These are phyloP conservation scores for Geum urbanum DNA, from an alignment of 306 rosid species.

Conservation along the genomic window DNA sequence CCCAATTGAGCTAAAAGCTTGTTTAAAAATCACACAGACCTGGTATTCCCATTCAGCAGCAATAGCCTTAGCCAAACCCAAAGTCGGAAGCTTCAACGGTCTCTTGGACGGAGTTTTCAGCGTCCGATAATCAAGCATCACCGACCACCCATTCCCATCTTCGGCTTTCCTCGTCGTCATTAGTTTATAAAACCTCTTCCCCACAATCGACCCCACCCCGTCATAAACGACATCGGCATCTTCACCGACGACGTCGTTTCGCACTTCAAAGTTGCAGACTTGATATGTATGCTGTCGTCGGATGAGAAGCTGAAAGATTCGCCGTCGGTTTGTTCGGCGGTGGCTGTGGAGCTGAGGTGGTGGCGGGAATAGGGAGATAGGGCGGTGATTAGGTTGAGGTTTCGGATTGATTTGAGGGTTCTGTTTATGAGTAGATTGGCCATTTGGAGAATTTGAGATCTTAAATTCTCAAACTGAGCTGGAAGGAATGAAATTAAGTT, in stretches of 20 bases:
- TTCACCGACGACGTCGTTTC: slow-evolving; percentile 57
- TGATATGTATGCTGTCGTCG: slow-evolving; percentile 45
- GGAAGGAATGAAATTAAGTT: neutral
- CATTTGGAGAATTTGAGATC: slow-evolving; percentile 23
- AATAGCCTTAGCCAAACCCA: slow-evolving; percentile 74
- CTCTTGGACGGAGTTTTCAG: slow-evolving; percentile 80
- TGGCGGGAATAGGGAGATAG: slow-evolving; percentile 31
- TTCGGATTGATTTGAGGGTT: slow-evolving; percentile 25
- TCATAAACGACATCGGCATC: slow-evolving; percentile 92
- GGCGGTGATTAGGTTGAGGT: slow-evolving; percentile 15
- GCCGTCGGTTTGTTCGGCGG: slow-evolving; percentile 34
- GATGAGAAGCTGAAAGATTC: slow-evolving; percentile 58
- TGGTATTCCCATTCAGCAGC: slow-evolving; percentile 96
- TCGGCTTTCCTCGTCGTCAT: slow-evolving; percentile 67
- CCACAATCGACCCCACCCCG: slow-evolving; percentile 87
- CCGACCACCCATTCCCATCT: slow-evolving; percentile 80
- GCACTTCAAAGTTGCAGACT: slow-evolving; percentile 24
- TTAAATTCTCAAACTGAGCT: neutral
- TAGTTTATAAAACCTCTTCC: slow-evolving; percentile 70
- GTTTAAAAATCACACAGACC: slow-evolving; percentile 42
- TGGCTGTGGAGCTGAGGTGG: slow-evolving; percentile 23
- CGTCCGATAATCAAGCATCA: slow-evolving; percentile 90
- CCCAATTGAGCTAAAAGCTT: slow-evolving; percentile 7
- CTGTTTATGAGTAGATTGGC: slow-evolving; percentile 33
- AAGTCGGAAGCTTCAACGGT: slow-evolving; percentile 76